Evolutionary conservation across 2,329 filamentous ascomycete species (phyloP).

Genomic region (Diaporthe vexans): DNA sequence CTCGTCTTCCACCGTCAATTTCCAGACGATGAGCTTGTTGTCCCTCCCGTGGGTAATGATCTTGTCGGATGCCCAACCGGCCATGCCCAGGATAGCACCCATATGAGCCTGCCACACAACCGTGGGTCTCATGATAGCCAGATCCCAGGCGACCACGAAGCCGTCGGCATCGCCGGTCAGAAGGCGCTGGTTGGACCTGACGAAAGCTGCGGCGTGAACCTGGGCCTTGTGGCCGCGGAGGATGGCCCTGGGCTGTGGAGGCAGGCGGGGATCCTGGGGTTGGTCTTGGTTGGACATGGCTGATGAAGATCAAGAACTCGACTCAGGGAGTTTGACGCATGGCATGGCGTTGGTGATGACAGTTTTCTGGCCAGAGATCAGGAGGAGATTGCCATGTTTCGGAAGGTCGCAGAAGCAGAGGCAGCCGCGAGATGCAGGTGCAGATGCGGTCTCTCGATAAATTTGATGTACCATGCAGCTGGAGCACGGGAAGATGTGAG

Average conservation of each 20-base stretch:
- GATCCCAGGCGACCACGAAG: constrained; percentile 88
- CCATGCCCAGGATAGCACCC: constrained; percentile 81
- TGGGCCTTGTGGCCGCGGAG: constrained; percentile 88
- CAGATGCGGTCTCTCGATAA: constrained; percentile 23
- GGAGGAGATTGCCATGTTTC: constrained; percentile 40
- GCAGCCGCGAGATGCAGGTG: constrained; percentile 12
- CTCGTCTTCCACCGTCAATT: constrained; percentile 74
- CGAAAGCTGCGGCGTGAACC: constrained; percentile 83
- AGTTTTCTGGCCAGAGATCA: constrained; percentile 29
- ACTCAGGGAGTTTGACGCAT: constrained; percentile 24
- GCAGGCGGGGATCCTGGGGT: constrained; percentile 37
- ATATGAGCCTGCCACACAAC: constrained; percentile 91
- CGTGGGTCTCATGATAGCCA: constrained; percentile 82
- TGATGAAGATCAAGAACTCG: constrained; percentile 8
- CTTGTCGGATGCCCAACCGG: constrained; percentile 77
- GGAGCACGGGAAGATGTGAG: constrained; percentile 3
- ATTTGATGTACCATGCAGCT: constrained; percentile 15
- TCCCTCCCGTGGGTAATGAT: constrained; percentile 96
- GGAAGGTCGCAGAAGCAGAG: constrained; percentile 25
- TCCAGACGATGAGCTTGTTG: constrained; percentile 89
- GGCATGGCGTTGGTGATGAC: constrained; percentile 7
- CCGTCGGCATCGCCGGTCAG: constrained; percentile 92
- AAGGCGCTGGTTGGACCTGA: constrained; percentile 80
- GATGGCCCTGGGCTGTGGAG: constrained; percentile 70
- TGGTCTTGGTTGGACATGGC: constrained; percentile 46